Conservation (phyloP, 2,329 filamentous ascomycete genomes). For the Dothiorella sarmentorum region DNA sequence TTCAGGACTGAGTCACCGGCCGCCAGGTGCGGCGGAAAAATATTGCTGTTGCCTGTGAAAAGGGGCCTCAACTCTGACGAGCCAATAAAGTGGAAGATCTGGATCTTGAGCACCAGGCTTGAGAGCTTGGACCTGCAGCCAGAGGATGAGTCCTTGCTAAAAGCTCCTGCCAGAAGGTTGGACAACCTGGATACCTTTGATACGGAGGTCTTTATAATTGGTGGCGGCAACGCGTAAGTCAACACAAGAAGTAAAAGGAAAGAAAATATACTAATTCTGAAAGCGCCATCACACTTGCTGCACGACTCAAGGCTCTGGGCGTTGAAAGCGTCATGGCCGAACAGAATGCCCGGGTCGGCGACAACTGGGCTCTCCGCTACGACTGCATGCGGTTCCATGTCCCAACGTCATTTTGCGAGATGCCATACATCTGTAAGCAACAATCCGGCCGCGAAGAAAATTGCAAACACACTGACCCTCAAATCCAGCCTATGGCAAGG, state of each 20-base stretch:
- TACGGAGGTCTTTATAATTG: conserved; percentile 20
- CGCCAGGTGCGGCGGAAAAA: neutral
- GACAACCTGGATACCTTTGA: neutral
- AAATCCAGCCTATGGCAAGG: conserved; percentile 3
- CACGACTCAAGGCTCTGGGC: conserved; percentile 39
- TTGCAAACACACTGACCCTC: conserved; percentile 22
- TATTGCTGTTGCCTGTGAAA: neutral
- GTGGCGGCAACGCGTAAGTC: conserved; percentile 19
- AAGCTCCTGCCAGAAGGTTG: neutral
- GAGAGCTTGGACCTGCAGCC: neutral
- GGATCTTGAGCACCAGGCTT: conserved; percentile 16
- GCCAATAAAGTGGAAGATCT: conserved; percentile 16
- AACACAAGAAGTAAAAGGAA: too few relatives aligned
- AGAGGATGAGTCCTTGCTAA: conserved; percentile 13
- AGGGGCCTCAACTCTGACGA: neutral
- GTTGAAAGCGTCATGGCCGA: conserved; percentile 39
- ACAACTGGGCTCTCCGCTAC: conserved; percentile 42
- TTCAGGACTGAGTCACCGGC: neutral
- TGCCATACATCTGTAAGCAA: conserved; percentile 35
- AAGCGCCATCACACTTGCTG: conserved; percentile 31
- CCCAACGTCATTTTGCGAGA: conserved; percentile 34
- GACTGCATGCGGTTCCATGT: conserved; percentile 39
- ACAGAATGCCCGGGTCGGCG: conserved; percentile 33
- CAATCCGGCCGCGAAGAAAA: neutral
- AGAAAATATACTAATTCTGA: too few relatives aligned